Base-by-base conservation (phyloP, 176 grass and related monocot species). In the Eleusine indica region DNA sequence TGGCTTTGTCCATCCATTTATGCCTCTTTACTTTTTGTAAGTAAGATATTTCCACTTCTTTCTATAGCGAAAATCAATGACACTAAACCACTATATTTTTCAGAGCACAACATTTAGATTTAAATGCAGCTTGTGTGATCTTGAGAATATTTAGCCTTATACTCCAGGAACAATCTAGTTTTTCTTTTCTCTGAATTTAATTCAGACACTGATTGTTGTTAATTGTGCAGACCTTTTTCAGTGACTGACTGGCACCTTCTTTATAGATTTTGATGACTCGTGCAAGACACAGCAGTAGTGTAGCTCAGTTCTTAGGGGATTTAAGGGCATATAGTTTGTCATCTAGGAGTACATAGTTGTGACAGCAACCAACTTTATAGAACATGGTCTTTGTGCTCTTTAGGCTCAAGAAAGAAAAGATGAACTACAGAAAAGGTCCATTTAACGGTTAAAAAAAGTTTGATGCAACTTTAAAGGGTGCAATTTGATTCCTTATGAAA, bases 401-500 rank as follows among this genome's bases (percentile, higher is more conserved):
- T 30, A 48, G 12, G 5, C 40, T 47, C 39, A 10, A 19, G 65
- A 71, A 62, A 48, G 44, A 77, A 71, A 30, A 42, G 65, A 64
- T 87, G n/a, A 76, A 73, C 53, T 53, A 16, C 9, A 77, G 3
- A 41, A 80, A 86, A 74, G n/a, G 21, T 10, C n/a, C 37, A 53
- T 25, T 28, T 9, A 65, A 72, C 39, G 21, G 40, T 56, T 77
- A 46, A 32, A 62, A 87, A 71, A 61, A 41, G 66, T 47, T 63
- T 61, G 25, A 77, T 76, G 61, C 41, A 53, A 51, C 44, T 57
- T 73, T 78, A 58, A 78, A 78, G 70, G 8, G 35, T 48, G 61
- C 12, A 81, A 18, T 21, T 58, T 58, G 62, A 41, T 75, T 60
- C 70, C 77, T 46, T 75, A 17, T 7, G 47, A 86, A 86, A 86